Evolutionary conservation across 345 rosid species (phyloP), one percentile per base, ranked within the genome.

Genomic region (Gossypium sturtianum): DNA sequence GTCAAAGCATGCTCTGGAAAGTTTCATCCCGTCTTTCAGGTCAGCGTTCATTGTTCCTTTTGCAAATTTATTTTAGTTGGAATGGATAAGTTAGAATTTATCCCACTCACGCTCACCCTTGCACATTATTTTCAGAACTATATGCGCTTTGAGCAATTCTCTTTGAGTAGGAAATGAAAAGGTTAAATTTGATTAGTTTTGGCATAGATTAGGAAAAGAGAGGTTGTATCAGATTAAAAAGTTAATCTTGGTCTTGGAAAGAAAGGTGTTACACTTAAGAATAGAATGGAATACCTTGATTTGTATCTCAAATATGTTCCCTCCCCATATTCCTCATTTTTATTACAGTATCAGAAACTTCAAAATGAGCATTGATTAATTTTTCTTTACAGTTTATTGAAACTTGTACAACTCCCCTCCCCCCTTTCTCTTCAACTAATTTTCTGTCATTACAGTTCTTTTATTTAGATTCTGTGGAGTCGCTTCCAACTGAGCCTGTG

Each of bases 1-100:
- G 92, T 95, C 52, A 95, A 95, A 83, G 99, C 99, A 62, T 95
- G 99, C 85, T 91, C 99, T 74, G 97, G 97, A 72, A 95, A 95
- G 82, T 95, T 95, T 60, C 99, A 95, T 82, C 99, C 99, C 22
- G 92, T 95, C 59, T 89, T 81, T 77, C 99, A 95, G 98, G 99
- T 91, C 43, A 38, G 73, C 53, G n/a, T 29, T 19, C 38, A 23
- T 66, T 56, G 10, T 66, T 66, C 23, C 22, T 56, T 52, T 58
- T 23, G 16, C 9, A 44, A 25, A 16, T 49, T 8, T 13, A 20
- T 47, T 15, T 13, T 48, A 48, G 12, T 66, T 22, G 20, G 17
- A 22, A 49, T 68, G 58, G 22, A 15, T 49, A 48, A 48, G 12
- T 15, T 49, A 23, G 71, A 67, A 67, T 23, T 25, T 68, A 34